Percentiles rank a stretch among this genome's conserved stretches.
Conservation (phyloP, 495 filamentous ascomycete genomes). For the Xylaria scruposa region DNA sequence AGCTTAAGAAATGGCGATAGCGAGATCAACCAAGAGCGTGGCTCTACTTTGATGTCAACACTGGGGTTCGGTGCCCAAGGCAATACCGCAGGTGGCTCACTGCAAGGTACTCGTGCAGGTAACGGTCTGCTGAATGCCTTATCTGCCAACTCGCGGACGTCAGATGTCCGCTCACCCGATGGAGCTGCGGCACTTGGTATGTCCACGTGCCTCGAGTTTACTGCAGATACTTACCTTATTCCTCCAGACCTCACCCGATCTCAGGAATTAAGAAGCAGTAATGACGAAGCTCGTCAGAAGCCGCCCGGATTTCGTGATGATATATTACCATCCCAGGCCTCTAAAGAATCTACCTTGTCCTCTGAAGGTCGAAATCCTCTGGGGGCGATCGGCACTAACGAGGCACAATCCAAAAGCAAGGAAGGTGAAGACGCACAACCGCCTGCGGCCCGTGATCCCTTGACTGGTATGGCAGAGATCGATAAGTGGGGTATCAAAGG, state of each 20-base stretch:
- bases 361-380: constrained; percentile 46
- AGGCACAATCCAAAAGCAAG: constrained; percentile 47
- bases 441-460: constrained; percentile 58
- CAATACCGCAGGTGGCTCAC: constrained; percentile 37
- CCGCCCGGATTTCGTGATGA: constrained; percentile 52
- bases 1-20: constrained; percentile 66
- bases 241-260: constrained; percentile 41
- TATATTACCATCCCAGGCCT: constrained; percentile 40
- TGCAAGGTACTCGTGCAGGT: constrained; percentile 45
- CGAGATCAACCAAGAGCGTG: constrained; percentile 73
- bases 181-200: constrained; percentile 37
- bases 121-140: constrained; percentile 66
- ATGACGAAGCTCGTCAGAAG: constrained; percentile 52
- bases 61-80: constrained; percentile 65
- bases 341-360: constrained; percentile 41
- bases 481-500: constrained; percentile 86
- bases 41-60: constrained; percentile 67
- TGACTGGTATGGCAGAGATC: constrained; percentile 76
- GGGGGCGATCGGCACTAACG: constrained; percentile 54
- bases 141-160: constrained; percentile 55
- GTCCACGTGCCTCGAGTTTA: background rate
- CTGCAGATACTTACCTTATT: constrained; percentile 18
- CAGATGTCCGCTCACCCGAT: constrained; percentile 51
- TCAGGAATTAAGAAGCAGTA: constrained; percentile 49
- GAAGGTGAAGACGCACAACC: constrained; percentile 47